A percentile compares a stretch with the other conserved stretches of the same genome.
Evolutionary conservation across 768 basidiomycete species (phyloP).

Genomic region (Pleurotus cornucopiae): DNA sequence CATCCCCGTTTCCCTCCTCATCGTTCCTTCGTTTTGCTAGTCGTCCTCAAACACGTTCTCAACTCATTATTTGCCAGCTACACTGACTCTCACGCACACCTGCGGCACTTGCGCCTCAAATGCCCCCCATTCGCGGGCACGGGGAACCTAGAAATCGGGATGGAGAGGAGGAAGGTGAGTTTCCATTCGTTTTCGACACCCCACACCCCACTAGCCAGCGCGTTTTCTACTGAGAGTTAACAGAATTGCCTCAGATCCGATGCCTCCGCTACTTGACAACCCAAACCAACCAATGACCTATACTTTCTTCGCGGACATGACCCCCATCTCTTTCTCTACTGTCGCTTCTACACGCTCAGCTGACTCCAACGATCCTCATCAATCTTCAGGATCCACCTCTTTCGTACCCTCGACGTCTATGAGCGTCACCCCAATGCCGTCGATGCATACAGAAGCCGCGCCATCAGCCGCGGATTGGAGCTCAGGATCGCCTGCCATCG

Average conservation of each 20-base stretch:
- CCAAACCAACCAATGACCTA: constrained; percentile 49
- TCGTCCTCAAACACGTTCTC: not conserved
- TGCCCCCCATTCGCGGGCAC: constrained; percentile 30
- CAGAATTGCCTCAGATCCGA: constrained; percentile 30
- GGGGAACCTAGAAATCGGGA: constrained; percentile 22
- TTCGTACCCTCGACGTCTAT: constrained; percentile 17
- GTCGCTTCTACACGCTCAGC: constrained; percentile 19
- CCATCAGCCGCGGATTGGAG: constrained; percentile 8
- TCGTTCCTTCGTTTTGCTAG: constrained; percentile 4
- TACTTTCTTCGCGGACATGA: constrained; percentile 63
- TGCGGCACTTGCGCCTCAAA: constrained; percentile 18
- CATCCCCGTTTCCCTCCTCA: constrained; percentile 15
- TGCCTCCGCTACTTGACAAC: constrained; percentile 52
- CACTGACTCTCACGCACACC: constrained; percentile 11
- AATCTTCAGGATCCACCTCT: constrained; percentile 17
- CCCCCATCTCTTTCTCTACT: constrained; percentile 42
- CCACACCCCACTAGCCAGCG: constrained; percentile 17
- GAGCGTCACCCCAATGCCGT: not conserved
- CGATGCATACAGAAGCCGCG: not conserved
- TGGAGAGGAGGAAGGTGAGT: constrained; percentile 19
- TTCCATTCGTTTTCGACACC: no score
- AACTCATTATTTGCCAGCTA: not conserved
- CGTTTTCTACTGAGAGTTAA: constrained; percentile 18
- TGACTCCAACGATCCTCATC: constrained; percentile 18
- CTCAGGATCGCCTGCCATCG: constrained; percentile 14